Evolutionary conservation across 2,329 filamentous ascomycete genomes (phyloP), one percentile per base, ranked within the genome.

Genomic region (Aspergillus sp.): DNA sequence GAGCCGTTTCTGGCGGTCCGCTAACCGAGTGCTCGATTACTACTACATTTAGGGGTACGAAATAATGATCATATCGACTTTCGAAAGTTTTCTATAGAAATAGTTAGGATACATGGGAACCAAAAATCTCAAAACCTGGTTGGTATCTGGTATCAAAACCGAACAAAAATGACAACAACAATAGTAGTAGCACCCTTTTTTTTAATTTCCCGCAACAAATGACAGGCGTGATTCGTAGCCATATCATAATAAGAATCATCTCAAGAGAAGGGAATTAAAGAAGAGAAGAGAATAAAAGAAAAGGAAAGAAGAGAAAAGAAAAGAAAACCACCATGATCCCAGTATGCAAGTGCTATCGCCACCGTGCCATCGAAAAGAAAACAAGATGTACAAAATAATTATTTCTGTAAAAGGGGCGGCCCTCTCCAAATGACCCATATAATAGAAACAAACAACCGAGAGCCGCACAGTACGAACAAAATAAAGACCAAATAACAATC

Each of bases 341-440:
- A 39, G 8, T 39, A 19, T 26, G 7, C 36, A 28, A 19, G 19
- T 19, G 19, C 26, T 7, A 50, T 53, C 43, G 54, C 44, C 46
- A 43, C 49, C 48, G 29, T 44, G 49, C 51, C 55, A 50, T 43
- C 44, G 50, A 33, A 50, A 53, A 43, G 47, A 42, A 41, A 56
- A 59, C 53, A 49, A 56, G 57, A 57, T 63, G 58, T 65, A 64
- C 62, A 65, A 53, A 53, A 60, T 55, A 48, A 62, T 61, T 61
- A 62, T 57, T 51, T 46, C 56, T 48, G 49, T 56, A 19, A 19
- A 19, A 54, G 52, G 47, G 47, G 40, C 38, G 19, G 40, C 43
- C 46, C 47, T 54, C 52, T 44, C 19, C 19, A 49, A 36, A 45
- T 52, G 50, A 48, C 48, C 45, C 49, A 51, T 51, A 56, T 52